A percentile compares a stretch with the other conserved stretches of the same genome.
Conservation (phyloP, 352 stramenopile genomes). For the Peronospora farinosa region DNA sequence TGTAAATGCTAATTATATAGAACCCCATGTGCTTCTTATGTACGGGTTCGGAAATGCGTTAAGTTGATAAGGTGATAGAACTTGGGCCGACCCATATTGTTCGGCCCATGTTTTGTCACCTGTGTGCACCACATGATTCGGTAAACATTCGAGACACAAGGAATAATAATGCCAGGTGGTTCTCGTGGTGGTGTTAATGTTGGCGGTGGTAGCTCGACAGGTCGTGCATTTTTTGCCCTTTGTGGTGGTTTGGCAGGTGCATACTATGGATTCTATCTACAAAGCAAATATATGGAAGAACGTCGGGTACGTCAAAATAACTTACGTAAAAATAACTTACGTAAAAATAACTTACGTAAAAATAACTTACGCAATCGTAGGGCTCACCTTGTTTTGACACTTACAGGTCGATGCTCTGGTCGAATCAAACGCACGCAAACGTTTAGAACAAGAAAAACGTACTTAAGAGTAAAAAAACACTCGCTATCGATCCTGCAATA, state of each 20-base stretch:
- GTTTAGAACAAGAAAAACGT: conserved; percentile 40
- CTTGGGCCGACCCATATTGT: too few species aligned
- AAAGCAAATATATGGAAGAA: conserved; percentile 82
- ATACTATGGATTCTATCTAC: conserved; percentile 78
- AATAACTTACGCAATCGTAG: background rate
- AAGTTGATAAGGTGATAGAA: too few species aligned
- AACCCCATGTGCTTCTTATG: too few species aligned
- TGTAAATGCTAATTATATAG: too few species aligned
- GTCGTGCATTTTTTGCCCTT: conserved; percentile 58
- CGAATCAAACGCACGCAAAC: conserved; percentile 55
- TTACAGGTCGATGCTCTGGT: conserved; percentile 49
- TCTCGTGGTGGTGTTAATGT: conserved; percentile 51
- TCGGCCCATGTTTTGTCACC: too few species aligned
- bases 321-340: conserved; percentile 25
- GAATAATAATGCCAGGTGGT: conserved; percentile 11
- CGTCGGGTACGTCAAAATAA: conserved; percentile 35
- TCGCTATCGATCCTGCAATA: too few species aligned
- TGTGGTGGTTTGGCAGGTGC: conserved; percentile 60
- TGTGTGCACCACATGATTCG: too few species aligned
- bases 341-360: conserved; percentile 1
- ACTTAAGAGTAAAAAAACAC: conserved; percentile 12
- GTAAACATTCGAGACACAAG: too few species aligned
- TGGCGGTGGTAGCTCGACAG: conserved; percentile 60
- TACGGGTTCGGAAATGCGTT: too few species aligned
- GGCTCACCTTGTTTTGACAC: conserved; percentile 6